Evolutionary conservation across 148 eudicot species (phyloP).

Genomic region (Beta vulgaris): DNA sequence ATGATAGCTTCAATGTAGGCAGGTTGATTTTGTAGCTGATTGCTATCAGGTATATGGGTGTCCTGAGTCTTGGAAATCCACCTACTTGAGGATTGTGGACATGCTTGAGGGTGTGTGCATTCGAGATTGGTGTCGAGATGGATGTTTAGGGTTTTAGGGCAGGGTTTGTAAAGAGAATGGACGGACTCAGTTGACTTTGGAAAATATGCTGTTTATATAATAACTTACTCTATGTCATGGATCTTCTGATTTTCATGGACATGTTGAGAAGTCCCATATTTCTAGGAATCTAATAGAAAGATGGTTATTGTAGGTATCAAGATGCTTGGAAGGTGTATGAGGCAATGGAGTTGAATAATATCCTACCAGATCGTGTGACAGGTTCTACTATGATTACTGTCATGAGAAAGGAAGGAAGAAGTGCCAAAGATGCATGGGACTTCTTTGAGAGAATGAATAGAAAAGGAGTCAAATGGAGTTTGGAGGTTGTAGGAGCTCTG

Average conservation of each 20-base stretch:
- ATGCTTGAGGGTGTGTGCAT: not conserved
- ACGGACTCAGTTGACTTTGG: not conserved
- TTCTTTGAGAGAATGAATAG: slow-evolving; percentile 71
- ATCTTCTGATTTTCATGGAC: not conserved
- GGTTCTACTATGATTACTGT: slow-evolving; percentile 84
- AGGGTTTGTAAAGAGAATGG: not conserved
- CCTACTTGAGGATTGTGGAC: not conserved
- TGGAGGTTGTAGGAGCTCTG: slow-evolving; percentile 71
- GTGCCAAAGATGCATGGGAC: slow-evolving; percentile 86
- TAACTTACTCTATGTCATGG: not conserved
- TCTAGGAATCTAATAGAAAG: slow-evolving; percentile 18
- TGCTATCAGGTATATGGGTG: no score
- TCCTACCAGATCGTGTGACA: slow-evolving; percentile 81
- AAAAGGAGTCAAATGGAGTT: slow-evolving; percentile 79
- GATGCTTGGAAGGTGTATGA: slow-evolving; percentile 79
- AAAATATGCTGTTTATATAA: not conserved
- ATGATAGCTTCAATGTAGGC: not conserved
- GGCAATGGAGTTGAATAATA: slow-evolving; percentile 60
- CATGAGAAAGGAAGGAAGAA: slow-evolving; percentile 70
- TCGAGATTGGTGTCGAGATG: not conserved
- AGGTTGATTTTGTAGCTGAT: not conserved
- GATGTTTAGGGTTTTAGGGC: not conserved
- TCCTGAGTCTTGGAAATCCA: not conserved
- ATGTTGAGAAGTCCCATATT: not conserved
- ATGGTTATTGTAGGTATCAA: slow-evolving; percentile 49